Conservation (phyloP, 1,284 basidiomycete genomes). For the Phlebopus sp. region DNA sequence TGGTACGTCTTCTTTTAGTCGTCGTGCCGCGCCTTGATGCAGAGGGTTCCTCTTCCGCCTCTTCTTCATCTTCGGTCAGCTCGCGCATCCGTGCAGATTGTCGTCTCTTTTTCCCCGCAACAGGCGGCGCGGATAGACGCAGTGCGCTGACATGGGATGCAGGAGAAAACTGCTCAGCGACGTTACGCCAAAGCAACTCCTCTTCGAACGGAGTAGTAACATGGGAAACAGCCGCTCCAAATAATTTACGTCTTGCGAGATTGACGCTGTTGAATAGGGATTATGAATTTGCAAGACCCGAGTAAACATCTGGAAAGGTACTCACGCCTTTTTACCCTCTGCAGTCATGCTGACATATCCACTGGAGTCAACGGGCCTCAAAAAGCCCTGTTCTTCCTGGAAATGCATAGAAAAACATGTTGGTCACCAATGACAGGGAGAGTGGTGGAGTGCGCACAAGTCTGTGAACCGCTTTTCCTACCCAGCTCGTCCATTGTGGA, state of each 20-base stretch:
- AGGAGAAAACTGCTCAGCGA: conserved; percentile 20
- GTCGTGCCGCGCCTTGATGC: conserved; percentile 4
- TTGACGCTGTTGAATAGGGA: conserved; percentile 27
- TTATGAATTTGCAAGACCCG: neutral
- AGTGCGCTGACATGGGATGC: conserved; percentile 14
- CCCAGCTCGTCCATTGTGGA: conserved; percentile 48
- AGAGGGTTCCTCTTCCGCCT: conserved; percentile 14
- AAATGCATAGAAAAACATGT: neutral
- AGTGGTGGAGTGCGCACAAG: conserved; percentile 35
- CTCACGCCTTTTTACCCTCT: conserved; percentile 45
- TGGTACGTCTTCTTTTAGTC: conserved; percentile 18
- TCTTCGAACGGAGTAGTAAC: conserved; percentile 27
- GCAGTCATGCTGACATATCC: conserved; percentile 42
- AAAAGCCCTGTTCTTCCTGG: conserved; percentile 43
- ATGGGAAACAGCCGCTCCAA: conserved; percentile 23
- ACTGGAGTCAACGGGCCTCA: conserved; percentile 32
- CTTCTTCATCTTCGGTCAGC: conserved; percentile 3
- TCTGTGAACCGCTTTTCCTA: conserved; percentile 45
- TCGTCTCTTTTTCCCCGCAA: conserved; percentile 2
- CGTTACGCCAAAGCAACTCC: conserved; percentile 37
- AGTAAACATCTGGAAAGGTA: neutral
- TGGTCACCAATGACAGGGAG: neutral
- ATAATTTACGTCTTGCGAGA: conserved; percentile 32
- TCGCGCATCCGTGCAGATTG: neutral
- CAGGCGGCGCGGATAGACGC: conserved; percentile 16